phyloP scores from a whole-genome alignment of 2,329 filamentous ascomycete species.

The Coleophoma crateriformis region DNA sequence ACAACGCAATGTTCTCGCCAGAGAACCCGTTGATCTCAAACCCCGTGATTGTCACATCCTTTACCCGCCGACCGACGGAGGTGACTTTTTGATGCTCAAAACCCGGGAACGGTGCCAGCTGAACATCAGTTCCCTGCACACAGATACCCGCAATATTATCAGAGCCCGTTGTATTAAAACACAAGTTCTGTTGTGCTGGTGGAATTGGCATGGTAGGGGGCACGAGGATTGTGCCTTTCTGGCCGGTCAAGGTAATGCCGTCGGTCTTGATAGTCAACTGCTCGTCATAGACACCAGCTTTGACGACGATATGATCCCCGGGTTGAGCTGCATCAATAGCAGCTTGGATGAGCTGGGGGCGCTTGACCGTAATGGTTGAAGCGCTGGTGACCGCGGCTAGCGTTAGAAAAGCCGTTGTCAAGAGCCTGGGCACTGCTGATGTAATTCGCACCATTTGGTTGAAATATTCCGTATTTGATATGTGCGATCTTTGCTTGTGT shows the following conservation, averaged over 20 bases:
- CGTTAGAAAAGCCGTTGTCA: too few relatives aligned
- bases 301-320: conserved; percentile 28
- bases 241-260: conserved; percentile 26
- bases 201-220: conserved; percentile 20
- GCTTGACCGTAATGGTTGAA: not conserved
- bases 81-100: conserved; percentile 26
- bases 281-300: conserved; percentile 27
- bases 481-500: too few relatives aligned
- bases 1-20: conserved; percentile 30
- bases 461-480: too few relatives aligned
- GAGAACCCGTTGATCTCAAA: conserved; percentile 27
- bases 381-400: too few relatives aligned
- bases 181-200: conserved; percentile 22
- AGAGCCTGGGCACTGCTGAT: too few relatives aligned
- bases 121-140: conserved; percentile 24
- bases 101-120: conserved; percentile 15
- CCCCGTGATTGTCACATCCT: conserved; percentile 27
- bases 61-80: conserved; percentile 20
- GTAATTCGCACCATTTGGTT: too few relatives aligned
- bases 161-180: conserved; percentile 24
- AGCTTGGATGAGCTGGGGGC: conserved; percentile 20
- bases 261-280: conserved; percentile 29
- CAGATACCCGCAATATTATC: conserved; percentile 28
- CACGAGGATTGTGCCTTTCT: conserved; percentile 1
- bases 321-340: conserved; percentile 23